Evolutionary conservation across 2,329 filamentous ascomycete genomes (phyloP), one percentile per base, ranked within the genome.

Genomic region (Hypoxylon sp.): DNA sequence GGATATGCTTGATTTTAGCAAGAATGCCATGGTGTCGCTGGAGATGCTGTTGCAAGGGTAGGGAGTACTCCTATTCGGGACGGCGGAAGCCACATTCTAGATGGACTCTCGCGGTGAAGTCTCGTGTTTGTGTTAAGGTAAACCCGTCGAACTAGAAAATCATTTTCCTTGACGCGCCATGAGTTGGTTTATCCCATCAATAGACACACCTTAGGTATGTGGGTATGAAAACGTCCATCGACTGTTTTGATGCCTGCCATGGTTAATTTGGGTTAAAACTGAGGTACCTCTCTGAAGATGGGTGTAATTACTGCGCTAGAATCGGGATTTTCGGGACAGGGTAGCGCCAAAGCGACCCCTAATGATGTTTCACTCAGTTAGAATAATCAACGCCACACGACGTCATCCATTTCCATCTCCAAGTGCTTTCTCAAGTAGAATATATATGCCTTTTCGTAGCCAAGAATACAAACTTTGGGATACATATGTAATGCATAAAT

Each of bases 21-120:
- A 81, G 70, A 81, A 83, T 58, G 87, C 86, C 0, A 86, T 84
- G 81, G 79, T 80, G 5, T 83, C 81, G 52, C 80, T 88, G 65
- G 75, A 80, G 19, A 77, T 75, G 58, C 68, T 83, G 17, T 62
- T 83, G 17, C 64, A 71, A 5, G 74, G 77, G 55, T 70, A 67
- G 37, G n/a, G 10, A 44, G 6, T 39, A 44, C 10, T 10, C 22
- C 11, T 10, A 10, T 19, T 1, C 13, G 10, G 4, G 17, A 19
- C 11, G 2, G 17, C 11, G 5, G 17, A 44, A 19, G 17, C 8
- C 19, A 11, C 5, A 22, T n/a, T 2, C 8, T 44, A 22, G 8
- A 22, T 44, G 9, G 0, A 4, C 3, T 11, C 17, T 22, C 10
- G 1, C 2, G 3, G 8, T 22, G 3, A 44, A 44, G 13, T 17